Percentiles rank a stretch among this genome's conserved stretches.
Evolutionary conservation across 192 early-diverging fungal species (phyloP).

Genomic region (Backusella sp.): DNA sequence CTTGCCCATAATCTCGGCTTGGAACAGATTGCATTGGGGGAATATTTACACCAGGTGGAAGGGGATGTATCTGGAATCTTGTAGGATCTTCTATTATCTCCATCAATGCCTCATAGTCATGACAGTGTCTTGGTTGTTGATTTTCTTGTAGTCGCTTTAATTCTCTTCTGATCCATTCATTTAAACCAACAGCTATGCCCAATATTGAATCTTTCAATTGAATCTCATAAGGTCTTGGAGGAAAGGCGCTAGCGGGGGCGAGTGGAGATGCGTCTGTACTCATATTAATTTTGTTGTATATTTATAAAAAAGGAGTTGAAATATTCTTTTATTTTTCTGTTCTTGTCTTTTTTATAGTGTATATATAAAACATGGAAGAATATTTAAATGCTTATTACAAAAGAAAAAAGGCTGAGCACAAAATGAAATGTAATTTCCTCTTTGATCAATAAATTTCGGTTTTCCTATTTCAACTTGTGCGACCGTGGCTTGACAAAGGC

Average conservation of each 20-base stretch:
- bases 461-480: background rate
- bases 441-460: background rate
- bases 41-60: background rate
- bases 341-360: background rate
- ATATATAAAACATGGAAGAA: background rate
- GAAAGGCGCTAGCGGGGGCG: background rate
- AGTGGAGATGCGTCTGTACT: background rate
- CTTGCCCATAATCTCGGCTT: background rate
- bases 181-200: background rate
- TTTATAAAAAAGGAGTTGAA: background rate
- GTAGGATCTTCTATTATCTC: conserved; percentile 21
- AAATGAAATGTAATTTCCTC: background rate
- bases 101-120: conserved; percentile 16
- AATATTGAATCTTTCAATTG: conserved; percentile 4
- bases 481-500: background rate
- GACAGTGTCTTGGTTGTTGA: conserved; percentile 20
- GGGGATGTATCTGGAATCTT: background rate
- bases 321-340: background rate
- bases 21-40: background rate
- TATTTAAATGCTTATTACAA: background rate
- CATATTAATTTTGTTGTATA: background rate
- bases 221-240: conserved; percentile 1
- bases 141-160: conserved; percentile 4
- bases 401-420: background rate
- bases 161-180: conserved; percentile 13